Evolutionary conservation across 192 early-diverging fungal genomes (phyloP).

Genomic region (Rhizoclosmatium globosum): DNA sequence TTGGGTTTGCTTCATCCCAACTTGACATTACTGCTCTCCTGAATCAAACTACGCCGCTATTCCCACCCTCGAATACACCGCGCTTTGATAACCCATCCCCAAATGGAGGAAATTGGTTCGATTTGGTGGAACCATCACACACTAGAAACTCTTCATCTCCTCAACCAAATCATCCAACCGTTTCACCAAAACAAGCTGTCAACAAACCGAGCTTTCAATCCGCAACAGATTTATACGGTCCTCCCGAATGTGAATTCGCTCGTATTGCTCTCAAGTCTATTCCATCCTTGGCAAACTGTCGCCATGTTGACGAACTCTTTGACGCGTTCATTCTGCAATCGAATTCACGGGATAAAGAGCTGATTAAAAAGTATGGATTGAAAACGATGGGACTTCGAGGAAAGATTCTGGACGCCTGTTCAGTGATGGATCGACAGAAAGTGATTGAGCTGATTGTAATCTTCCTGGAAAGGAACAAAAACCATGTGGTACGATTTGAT

Average conservation of each 20-base stretch:
- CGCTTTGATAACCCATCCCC: neutral
- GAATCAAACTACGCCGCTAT: neutral
- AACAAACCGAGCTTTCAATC: neutral
- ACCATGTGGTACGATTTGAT: neutral
- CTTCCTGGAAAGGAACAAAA: slow-evolving; percentile 13
- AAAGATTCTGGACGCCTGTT: slow-evolving; percentile 2
- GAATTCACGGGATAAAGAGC: neutral
- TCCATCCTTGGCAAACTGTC: neutral
- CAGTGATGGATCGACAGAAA: slow-evolving; percentile 23
- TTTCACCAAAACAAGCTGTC: neutral
- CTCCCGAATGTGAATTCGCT: slow-evolving; percentile 12
- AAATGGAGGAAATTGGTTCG: neutral
- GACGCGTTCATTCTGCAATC: slow-evolving; percentile 4
- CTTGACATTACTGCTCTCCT: neutral
- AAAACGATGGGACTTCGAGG: neutral
- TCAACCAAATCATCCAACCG: neutral
- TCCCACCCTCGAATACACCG: too few species aligned
- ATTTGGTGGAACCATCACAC: neutral
- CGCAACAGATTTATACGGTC: slow-evolving; percentile 22
- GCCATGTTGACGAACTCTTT: slow-evolving; percentile 14
- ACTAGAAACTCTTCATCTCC: neutral
- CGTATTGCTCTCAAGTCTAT: neutral
- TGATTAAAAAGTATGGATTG: neutral
- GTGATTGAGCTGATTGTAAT: slow-evolving; percentile 15
- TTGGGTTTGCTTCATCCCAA: neutral